Evolutionary conservation across 164 flowering plant genomes (phyloP).

Genomic region (Sedum album): DNA sequence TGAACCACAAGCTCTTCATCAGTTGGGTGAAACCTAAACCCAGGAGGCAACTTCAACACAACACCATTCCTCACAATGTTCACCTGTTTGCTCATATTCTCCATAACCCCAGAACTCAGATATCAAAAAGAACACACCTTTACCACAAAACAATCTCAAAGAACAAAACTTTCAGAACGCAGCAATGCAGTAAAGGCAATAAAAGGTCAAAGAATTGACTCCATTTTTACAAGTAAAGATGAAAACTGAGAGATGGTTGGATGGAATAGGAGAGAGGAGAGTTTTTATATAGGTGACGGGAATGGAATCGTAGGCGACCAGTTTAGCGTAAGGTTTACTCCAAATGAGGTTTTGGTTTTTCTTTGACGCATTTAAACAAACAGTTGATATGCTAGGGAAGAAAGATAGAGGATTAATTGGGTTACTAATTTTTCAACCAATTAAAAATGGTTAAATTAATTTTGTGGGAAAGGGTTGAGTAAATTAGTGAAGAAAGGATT

Average conservation of each 20-base stretch:
- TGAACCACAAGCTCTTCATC: slow-evolving; percentile 64
- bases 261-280: neutral
- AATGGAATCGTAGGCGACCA: neutral
- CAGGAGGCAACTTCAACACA: slow-evolving; percentile 57
- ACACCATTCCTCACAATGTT: slow-evolving; percentile 42
- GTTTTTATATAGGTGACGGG: neutral
- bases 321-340: slow-evolving; percentile 4
- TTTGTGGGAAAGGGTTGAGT: too few relatives aligned
- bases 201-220: neutral
- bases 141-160: slow-evolving; percentile 3
- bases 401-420: neutral
- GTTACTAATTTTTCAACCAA: neutral
- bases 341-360: neutral
- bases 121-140: neutral
- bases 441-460: too few relatives aligned
- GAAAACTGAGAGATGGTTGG: neutral
- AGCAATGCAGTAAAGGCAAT: slow-evolving; percentile 3
- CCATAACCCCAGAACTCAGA: neutral
- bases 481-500: too few relatives aligned
- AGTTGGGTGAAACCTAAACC: slow-evolving; percentile 63
- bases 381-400: neutral
- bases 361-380: neutral
- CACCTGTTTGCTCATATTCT: slow-evolving; percentile 29
- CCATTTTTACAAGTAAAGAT: neutral
- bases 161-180: neutral